Evolutionary conservation across 192 early-diverging fungal species (phyloP), one percentile per base, ranked within the genome.

Genomic region (Entomortierella parvispora): DNA sequence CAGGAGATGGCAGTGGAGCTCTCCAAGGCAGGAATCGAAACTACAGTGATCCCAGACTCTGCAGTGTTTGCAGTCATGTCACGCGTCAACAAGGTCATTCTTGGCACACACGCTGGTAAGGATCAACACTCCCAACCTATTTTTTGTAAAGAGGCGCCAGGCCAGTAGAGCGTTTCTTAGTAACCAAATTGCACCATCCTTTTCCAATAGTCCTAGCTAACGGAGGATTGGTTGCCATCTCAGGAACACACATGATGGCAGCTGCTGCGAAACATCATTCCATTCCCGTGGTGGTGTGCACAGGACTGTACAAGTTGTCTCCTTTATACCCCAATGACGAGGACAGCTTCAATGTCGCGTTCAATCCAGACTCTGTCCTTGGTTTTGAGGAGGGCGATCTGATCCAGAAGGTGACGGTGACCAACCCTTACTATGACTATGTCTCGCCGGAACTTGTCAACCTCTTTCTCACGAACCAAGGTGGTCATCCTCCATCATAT

Each of bases 11-110:
- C 95, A 17, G 63, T 79, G 44, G 83, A 88, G 20, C 83, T 99
- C 44, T 83, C 91, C 6, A 70, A 82, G 25, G 84, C 90, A 8
- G 93, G 93, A 3, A 97, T 99, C 71, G 94, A 96, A 48, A 95
- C 94, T 1, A 95, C 93, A 0, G 88, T 97, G 10, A 94, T 99
- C 28, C 84, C 93, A 0, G 97, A 99, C 70, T 91, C 95, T 18
- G 95, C 97, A 0, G 90, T 96, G 20, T 97, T 96, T 89, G 96
- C 95, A 11, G 92, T 97, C 55, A 99, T 99, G 97, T 92, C 96
- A 40, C 89, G 97, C 50, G 96, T 97, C 23, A 97, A 97, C 87
- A 99, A 97, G 81, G 96, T 99, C 29, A 92, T 99, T 63, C 79
- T 97, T 32, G 95, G 95, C 28, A 91, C 94, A 1, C 93, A 95